phyloP scores from a whole-genome alignment of 1,139 yeast species.

The Pichia sp. region DNA sequence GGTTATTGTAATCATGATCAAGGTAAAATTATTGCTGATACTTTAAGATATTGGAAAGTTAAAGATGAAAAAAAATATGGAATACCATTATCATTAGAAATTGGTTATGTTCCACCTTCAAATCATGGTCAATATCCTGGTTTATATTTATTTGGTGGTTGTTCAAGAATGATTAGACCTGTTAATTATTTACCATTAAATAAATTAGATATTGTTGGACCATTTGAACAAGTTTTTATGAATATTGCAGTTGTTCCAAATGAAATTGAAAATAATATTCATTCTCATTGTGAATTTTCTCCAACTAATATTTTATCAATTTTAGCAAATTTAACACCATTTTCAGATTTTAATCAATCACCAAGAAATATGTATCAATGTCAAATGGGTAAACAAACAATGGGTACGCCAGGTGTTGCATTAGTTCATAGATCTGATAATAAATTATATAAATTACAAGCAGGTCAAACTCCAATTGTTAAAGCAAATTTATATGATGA shows the following conservation, averaged over 20 bases:
- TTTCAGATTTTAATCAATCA: conserved; percentile 96
- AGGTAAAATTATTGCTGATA: conserved; percentile 81
- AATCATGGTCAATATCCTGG: conserved; percentile 97
- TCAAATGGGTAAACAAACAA: conserved; percentile 99
- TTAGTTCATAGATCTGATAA: conserved; percentile 89
- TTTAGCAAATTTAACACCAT: conserved; percentile 93
- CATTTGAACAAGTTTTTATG: conserved; percentile 97
- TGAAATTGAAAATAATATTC: conserved; percentile 76
- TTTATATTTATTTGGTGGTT: conserved; percentile 80
- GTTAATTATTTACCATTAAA: conserved; percentile 82
- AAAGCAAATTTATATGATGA: conserved; percentile 91
- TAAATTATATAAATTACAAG: conserved; percentile 83
- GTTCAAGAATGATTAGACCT: conserved; percentile 94
- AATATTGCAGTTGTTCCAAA: conserved; percentile 91
- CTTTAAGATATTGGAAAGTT: conserved; percentile 89
- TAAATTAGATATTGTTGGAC: conserved; percentile 84
- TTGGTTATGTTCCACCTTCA: conserved; percentile 94
- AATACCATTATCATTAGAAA: conserved; percentile 78
- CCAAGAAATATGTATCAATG: conserved; percentile 99
- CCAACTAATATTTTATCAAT: conserved; percentile 94
- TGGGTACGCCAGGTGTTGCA: conserved; percentile 99
- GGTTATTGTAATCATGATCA: conserved; percentile 95
- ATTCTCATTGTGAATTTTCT: conserved; percentile 87
- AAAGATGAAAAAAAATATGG: conserved; percentile 55
- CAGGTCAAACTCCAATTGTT: conserved; percentile 97